phyloP scores from a whole-genome alignment of 805 yeast species.

The Hanseniaspora pseudoguilliermondii region DNA sequence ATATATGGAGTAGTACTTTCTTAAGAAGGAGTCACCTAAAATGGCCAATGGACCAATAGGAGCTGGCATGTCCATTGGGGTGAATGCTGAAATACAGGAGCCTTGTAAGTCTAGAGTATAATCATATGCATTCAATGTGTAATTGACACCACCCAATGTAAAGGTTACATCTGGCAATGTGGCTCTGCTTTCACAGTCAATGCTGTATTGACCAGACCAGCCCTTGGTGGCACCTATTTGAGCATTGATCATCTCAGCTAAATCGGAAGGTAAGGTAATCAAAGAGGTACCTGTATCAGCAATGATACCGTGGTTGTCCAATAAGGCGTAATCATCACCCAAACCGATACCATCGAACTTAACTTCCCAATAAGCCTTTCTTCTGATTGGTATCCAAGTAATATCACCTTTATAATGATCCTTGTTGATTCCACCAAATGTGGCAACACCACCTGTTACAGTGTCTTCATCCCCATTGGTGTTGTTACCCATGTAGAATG shows the following conservation, averaged over 20 bases:
- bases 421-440: slow-evolving; percentile 88
- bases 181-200: slow-evolving; percentile 81
- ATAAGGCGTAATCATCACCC: slow-evolving; percentile 81
- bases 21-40: slow-evolving; percentile 92
- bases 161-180: slow-evolving; percentile 83
- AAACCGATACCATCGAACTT: slow-evolving; percentile 78
- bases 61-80: slow-evolving; percentile 94
- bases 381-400: slow-evolving; percentile 93
- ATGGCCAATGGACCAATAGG: slow-evolving; percentile 96
- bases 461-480: slow-evolving; percentile 39
- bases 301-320: slow-evolving; percentile 83
- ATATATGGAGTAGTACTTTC: slow-evolving; percentile 87
- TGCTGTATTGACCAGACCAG: slow-evolving; percentile 93
- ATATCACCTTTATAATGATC: slow-evolving; percentile 67
- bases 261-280: slow-evolving; percentile 84
- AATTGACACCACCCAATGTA: slow-evolving; percentile 79
- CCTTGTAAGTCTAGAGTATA: slow-evolving; percentile 92
- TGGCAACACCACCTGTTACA: slow-evolving; percentile 75
- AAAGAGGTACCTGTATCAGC: slow-evolving; percentile 97
- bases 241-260: slow-evolving; percentile 89
- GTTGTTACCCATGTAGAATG: slow-evolving; percentile 75
- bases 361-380: slow-evolving; percentile 99
- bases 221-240: slow-evolving; percentile 95
- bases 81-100: slow-evolving; percentile 89
- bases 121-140: slow-evolving; percentile 78